Conservation (phyloP, 1,284 basidiomycete species). For the Vanrija sp. region DNA sequence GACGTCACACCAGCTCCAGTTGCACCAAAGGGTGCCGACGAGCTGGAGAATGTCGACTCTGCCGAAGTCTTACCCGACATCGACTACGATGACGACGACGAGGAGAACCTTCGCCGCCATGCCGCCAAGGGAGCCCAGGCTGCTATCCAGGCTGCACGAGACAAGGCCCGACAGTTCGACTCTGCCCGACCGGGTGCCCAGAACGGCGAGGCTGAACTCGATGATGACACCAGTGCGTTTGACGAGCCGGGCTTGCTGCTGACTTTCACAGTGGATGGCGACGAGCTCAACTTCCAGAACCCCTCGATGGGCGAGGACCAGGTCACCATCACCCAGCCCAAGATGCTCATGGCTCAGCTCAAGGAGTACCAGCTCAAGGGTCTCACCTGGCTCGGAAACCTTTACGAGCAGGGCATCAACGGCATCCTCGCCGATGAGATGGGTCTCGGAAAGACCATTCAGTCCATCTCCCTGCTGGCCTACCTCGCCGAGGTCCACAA, state of each 20-base stretch:
- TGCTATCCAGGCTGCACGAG: constrained; percentile 74
- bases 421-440: constrained; percentile 98
- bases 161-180: constrained; percentile 83
- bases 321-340: constrained; percentile 83
- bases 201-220: constrained; percentile 54
- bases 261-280: constrained; percentile 64
- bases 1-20: constrained; percentile 16
- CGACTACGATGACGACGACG: constrained; percentile 93
- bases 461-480: constrained; percentile 94
- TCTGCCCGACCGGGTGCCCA: constrained; percentile 53
- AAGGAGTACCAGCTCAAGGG: constrained; percentile 99
- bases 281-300: constrained; percentile 99
- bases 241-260: background rate
- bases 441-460: constrained; percentile 97
- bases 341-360: constrained; percentile 92
- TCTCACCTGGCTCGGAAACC: constrained; percentile 93
- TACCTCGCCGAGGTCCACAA: constrained; percentile 97
- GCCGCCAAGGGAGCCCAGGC: constrained; percentile 87
- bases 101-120: constrained; percentile 82
- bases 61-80: constrained; percentile 65
- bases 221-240: constrained; percentile 20
- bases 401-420: constrained; percentile 99
- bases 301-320: constrained; percentile 87
- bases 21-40: constrained; percentile 27
- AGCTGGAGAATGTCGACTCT: constrained; percentile 52